Conservation (phyloP, 1,139 yeast species). For the Blastobotrys serpentis region DNA sequence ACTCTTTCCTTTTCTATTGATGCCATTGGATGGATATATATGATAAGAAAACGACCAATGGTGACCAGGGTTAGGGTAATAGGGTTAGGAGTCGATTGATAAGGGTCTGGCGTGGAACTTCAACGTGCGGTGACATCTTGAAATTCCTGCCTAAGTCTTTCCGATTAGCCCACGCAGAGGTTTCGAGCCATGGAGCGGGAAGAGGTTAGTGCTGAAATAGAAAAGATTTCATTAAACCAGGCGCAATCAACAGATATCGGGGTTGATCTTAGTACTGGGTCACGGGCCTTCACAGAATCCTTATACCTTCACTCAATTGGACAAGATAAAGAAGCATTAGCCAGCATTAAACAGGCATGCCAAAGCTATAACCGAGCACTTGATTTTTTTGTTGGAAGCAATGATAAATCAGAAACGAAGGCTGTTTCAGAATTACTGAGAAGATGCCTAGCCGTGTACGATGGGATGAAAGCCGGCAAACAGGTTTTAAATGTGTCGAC, state of each 20-base stretch:
- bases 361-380: conserved; percentile 12
- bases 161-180: no score
- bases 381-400: not conserved
- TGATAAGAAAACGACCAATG: no score
- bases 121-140: no score
- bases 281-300: conserved; percentile 18
- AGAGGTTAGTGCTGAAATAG: not conserved
- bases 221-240: not conserved
- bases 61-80: conserved; percentile 1
- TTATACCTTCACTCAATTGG: conserved; percentile 30
- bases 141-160: no score
- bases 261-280: conserved; percentile 3
- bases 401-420: conserved; percentile 10
- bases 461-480: conserved; percentile 22
- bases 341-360: conserved; percentile 20
- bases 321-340: conserved; percentile 25
- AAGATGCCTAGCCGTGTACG: conserved; percentile 21
- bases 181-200: no score
- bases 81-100: conserved; percentile 2
- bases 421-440: conserved; percentile 8
- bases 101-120: no score
- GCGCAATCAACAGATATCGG: not conserved
- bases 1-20: no score
- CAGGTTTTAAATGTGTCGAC: conserved; percentile 21
- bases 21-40: no score